Evolutionary conservation across 2,329 filamentous ascomycete species (phyloP).

Genomic region (Malbranchea cinnamomea): DNA sequence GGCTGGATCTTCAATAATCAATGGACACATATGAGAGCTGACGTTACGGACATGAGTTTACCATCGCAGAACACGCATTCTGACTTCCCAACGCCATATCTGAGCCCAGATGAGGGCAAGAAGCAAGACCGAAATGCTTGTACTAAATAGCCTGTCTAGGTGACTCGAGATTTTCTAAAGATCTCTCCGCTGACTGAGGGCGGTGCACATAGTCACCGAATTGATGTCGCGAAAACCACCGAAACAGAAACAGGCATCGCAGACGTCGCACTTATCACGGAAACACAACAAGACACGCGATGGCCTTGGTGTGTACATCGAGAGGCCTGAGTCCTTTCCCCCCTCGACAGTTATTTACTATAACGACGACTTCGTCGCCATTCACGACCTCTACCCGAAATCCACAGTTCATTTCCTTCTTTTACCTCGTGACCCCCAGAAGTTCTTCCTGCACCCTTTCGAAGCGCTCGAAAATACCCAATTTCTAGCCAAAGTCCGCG

Average conservation of each 20-base stretch:
- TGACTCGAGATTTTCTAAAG: background rate
- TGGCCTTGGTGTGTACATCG: constrained; percentile 52
- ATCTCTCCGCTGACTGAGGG: constrained; percentile 5
- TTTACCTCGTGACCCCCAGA: constrained; percentile 54
- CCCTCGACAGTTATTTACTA: constrained; percentile 47
- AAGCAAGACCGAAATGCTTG: constrained; percentile 9
- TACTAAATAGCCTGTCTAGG: constrained; percentile 5
- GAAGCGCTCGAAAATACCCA: constrained; percentile 54
- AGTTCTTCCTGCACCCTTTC: constrained; percentile 56
- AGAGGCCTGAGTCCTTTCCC: constrained; percentile 45
- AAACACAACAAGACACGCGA: constrained; percentile 36
- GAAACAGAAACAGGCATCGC: constrained; percentile 14
- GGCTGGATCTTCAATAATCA: too few species aligned
- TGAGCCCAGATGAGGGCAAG: too few species aligned
- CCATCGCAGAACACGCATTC: too few species aligned
- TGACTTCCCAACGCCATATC: too few species aligned
- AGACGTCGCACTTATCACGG: background rate
- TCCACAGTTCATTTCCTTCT: constrained; percentile 71
- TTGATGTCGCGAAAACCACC: constrained; percentile 10
- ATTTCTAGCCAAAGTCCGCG: constrained; percentile 51
- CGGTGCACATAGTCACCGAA: constrained; percentile 7
- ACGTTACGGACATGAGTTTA: too few species aligned
- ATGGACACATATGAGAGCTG: too few species aligned
- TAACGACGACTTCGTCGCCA: constrained; percentile 55
- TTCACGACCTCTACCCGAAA: constrained; percentile 79